Evolutionary conservation across 176 grass and related monocot species (phyloP).

Genomic region (Zoysia pacifica): DNA sequence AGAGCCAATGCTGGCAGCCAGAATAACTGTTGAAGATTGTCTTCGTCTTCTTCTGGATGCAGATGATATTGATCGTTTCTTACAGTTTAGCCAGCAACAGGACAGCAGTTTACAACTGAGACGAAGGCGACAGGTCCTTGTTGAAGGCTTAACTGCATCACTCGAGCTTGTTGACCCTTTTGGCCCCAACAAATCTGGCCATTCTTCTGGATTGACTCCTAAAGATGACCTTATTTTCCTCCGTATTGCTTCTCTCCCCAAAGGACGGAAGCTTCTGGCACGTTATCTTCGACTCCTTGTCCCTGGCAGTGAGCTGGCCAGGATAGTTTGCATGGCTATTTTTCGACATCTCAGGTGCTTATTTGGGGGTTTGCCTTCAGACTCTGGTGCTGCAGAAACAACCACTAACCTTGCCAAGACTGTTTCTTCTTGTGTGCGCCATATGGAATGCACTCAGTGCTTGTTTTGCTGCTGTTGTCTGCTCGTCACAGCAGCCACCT

Average conservation of each 20-base stretch:
- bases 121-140: slow-evolving; percentile 66
- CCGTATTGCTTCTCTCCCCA: slow-evolving; percentile 81
- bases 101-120: slow-evolving; percentile 80
- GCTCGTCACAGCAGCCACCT: slow-evolving; percentile 84
- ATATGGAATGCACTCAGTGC: slow-evolving; percentile 92
- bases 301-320: slow-evolving; percentile 78
- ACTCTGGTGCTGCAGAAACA: slow-evolving; percentile 70
- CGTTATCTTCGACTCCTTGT: slow-evolving; percentile 78
- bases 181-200: slow-evolving; percentile 69
- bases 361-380: slow-evolving; percentile 74
- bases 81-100: slow-evolving; percentile 69
- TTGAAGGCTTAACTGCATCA: slow-evolving; percentile 92
- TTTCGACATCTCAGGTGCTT: slow-evolving; percentile 81
- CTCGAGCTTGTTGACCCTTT: slow-evolving; percentile 94
- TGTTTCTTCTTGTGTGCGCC: slow-evolving; percentile 65
- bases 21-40: slow-evolving; percentile 93
- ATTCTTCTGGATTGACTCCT: slow-evolving; percentile 59
- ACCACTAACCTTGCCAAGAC: slow-evolving; percentile 62
- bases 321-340: slow-evolving; percentile 90
- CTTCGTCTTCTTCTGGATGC: slow-evolving; percentile 76
- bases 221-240: slow-evolving; percentile 89
- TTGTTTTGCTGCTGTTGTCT: slow-evolving; percentile 92
- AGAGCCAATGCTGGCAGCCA: slow-evolving; percentile 86
- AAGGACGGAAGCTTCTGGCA: slow-evolving; percentile 77
- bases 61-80: slow-evolving; percentile 85